phyloP scores from a whole-genome alignment of 2,329 filamentous ascomycete genomes.

The Clonostachys chloroleuca region DNA sequence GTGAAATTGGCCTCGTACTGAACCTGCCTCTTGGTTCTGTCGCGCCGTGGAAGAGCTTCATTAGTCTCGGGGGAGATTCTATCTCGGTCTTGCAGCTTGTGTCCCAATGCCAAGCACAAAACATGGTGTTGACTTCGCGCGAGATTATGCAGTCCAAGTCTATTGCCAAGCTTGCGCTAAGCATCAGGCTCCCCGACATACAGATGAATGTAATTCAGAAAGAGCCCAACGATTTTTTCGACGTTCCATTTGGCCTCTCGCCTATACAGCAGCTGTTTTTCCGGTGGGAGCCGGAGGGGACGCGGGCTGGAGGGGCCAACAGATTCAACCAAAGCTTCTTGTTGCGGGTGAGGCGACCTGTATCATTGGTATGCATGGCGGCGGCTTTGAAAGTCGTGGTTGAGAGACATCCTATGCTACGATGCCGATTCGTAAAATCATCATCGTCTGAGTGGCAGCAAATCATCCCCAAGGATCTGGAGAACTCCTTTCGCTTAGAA shows the following conservation, averaged over 20 bases:
- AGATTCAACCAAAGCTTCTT: slow-evolving; percentile 9
- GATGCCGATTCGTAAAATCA: slow-evolving; percentile 4
- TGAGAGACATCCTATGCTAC: slow-evolving; percentile 7
- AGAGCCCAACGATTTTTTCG: slow-evolving; percentile 26
- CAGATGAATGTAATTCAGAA: slow-evolving; percentile 18
- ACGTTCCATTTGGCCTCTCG: slow-evolving; percentile 17
- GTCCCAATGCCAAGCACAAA: slow-evolving; percentile 25
- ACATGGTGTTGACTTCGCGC: slow-evolving; percentile 19
- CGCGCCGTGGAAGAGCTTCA: slow-evolving; percentile 22
- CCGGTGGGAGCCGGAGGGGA: not conserved
- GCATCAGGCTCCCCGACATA: slow-evolving; percentile 6
- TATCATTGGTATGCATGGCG: not conserved
- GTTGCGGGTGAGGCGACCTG: not conserved
- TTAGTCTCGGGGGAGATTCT: slow-evolving; percentile 34
- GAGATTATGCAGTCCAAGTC: slow-evolving; percentile 21
- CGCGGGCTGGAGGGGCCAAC: not conserved
- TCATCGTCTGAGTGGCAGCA: slow-evolving; percentile 4
- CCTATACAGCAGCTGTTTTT: slow-evolving; percentile 8
- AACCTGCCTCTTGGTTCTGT: slow-evolving; percentile 2
- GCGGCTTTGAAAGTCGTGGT: not conserved
- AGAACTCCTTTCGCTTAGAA: slow-evolving; percentile 1
- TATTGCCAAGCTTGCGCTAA: slow-evolving; percentile 12
- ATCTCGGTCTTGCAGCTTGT: slow-evolving; percentile 32
- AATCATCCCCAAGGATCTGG: slow-evolving; percentile 1
- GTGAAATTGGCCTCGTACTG: slow-evolving; percentile 11